Conservation (phyloP, 2,329 filamentous ascomycete genomes). For the Colletotrichum kahawae region DNA sequence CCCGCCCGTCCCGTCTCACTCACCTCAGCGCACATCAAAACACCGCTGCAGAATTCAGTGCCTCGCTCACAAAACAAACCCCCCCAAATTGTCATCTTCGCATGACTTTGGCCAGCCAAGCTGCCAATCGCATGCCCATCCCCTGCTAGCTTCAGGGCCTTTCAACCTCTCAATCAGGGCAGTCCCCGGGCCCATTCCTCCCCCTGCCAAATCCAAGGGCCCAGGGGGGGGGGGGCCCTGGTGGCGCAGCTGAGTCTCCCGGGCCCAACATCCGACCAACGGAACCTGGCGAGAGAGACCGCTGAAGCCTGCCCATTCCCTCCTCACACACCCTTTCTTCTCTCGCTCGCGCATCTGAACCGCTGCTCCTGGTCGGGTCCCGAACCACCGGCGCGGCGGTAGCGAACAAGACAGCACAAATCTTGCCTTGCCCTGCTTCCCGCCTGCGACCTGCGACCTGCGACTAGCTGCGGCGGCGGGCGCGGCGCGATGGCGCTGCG, state of each 20-base stretch:
- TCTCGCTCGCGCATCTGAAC: background rate
- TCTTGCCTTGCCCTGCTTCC: background rate
- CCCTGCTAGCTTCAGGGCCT: slow-evolving; percentile 3
- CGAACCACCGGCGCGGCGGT: slow-evolving; percentile 15
- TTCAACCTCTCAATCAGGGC: slow-evolving; percentile 1
- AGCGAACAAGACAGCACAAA: background rate
- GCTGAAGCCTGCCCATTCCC: background rate
- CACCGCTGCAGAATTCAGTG: background rate
- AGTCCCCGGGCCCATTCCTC: background rate
- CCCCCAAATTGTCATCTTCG: background rate
- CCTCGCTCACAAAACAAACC: background rate
- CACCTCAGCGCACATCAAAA: background rate
- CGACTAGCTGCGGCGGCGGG: background rate
- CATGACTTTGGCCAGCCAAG: slow-evolving; percentile 1
- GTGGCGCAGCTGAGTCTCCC: slow-evolving; percentile 14
- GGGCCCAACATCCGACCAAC: slow-evolving; percentile 14
- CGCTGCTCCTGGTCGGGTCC: background rate
- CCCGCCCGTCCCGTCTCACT: background rate
- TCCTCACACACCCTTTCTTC: background rate
- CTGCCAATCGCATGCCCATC: background rate
- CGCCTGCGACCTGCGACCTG: background rate
- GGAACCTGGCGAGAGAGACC: background rate
- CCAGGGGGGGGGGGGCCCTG: background rate
- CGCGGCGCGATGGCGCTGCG: background rate
- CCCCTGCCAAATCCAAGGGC: background rate